Evolutionary conservation across 164 flowering plant species (phyloP).

Genomic region (Brasenia schreberi): DNA sequence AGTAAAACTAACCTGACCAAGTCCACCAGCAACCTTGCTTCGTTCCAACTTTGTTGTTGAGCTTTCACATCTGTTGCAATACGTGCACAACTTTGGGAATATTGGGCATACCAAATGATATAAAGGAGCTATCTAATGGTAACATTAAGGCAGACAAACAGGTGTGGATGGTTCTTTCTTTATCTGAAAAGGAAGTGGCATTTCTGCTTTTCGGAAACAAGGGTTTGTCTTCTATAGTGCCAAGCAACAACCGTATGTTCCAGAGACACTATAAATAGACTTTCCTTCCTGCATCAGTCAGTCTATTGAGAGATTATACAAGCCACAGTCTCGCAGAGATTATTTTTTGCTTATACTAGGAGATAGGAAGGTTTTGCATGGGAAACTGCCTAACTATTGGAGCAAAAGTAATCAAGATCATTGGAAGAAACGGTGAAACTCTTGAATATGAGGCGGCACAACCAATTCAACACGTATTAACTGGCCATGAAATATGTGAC

Average conservation of each 20-base stretch:
- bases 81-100: too few relatives aligned
- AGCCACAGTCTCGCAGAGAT: neutral
- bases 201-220: neutral
- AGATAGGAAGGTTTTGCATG: neutral
- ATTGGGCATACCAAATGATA: too few relatives aligned
- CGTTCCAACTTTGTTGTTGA: neutral
- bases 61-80: too few relatives aligned
- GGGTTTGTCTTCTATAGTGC: neutral
- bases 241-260: neutral
- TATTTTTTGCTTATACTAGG: neutral
- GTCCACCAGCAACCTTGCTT: neutral
- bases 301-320: too few relatives aligned
- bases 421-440: neutral
- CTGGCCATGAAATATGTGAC: neutral
- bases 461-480: neutral
- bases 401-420: conserved; percentile 2
- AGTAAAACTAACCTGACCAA: too few relatives aligned
- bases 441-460: neutral
- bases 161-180: neutral
- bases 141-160: neutral
- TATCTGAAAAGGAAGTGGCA: neutral
- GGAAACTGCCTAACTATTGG: neutral
- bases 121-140: too few relatives aligned
- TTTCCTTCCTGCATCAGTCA: neutral
- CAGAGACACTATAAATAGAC: neutral